These are phyloP conservation scores for Botrytis tulipae DNA, from an alignment of 2,329 filamentous ascomycete genomes.

Conservation along the genomic window DNA sequence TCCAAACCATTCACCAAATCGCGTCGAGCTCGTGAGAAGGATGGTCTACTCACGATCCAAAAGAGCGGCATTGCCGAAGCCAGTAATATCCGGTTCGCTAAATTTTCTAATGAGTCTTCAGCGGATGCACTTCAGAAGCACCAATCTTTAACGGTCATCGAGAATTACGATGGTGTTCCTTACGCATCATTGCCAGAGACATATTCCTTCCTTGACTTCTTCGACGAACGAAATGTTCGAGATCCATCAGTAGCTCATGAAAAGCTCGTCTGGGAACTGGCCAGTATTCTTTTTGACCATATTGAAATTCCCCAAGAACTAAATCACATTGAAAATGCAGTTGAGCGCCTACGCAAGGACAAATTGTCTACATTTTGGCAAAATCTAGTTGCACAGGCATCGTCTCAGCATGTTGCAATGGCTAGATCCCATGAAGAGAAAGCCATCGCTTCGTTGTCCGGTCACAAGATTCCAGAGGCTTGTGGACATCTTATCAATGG, in stretches of 20 bases:
- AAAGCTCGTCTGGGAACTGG: constrained; percentile 78
- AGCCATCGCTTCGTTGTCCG: constrained; percentile 76
- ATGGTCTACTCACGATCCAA: constrained; percentile 52
- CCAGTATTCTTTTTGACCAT: constrained; percentile 84
- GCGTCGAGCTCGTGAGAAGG: constrained; percentile 35
- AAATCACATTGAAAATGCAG: constrained; percentile 39
- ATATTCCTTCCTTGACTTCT: constrained; percentile 51
- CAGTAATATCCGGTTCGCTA: constrained; percentile 63
- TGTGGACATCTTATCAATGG: constrained; percentile 75
- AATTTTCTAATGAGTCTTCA: constrained; percentile 58
- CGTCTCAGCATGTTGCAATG: constrained; percentile 54
- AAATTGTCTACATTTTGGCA: constrained; percentile 67
- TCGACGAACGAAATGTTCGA: constrained; percentile 42
- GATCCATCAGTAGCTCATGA: constrained; percentile 58
- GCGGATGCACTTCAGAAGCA: constrained; percentile 56
- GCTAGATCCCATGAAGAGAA: constrained; percentile 73
- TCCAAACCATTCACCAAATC: constrained; percentile 37
- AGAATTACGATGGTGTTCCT: constrained; percentile 57
- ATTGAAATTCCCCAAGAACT: constrained; percentile 47
- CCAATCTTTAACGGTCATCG: constrained; percentile 54
- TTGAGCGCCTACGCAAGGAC: constrained; percentile 52
- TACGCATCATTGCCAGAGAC: constrained; percentile 49
- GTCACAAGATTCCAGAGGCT: constrained; percentile 76
- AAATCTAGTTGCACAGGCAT: constrained; percentile 60
- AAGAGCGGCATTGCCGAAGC: constrained; percentile 59